Evolutionary conservation across 108 stramenopile genomes (phyloP), one percentile per base, ranked within the genome.

Genomic region (Nannochloropsis gaditana): DNA sequence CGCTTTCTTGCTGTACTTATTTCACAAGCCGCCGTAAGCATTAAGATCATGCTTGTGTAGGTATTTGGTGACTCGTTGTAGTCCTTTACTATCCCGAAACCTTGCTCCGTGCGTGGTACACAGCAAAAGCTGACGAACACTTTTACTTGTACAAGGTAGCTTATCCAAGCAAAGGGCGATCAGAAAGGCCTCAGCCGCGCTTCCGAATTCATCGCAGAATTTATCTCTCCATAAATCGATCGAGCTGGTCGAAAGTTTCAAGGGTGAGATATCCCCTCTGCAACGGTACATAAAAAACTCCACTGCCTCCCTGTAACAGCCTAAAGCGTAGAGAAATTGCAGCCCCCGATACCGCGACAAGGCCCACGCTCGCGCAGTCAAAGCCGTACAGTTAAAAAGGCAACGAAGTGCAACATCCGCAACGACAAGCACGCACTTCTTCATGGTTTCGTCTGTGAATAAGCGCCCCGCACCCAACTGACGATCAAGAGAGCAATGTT

Each of bases 271-370:
- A 73, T n/a, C 15, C 8, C 59, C 59, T n/a, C 19, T n/a, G n/a
- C 19, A n/a, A n/a, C n/a, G 19, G n/a, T 73, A 8, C 6, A 73
- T n/a, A 73, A 73, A 73, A n/a, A 73, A 73, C 15, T 15, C 59
- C 59, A 73, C 59, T n/a, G 59, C n/a, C 59, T 73, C 59, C 19
- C 59, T 15, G 59, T 73, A 73, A n/a, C 59, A 73, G 59, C 59
- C 59, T n/a, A 73, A 6, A 73, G 59, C 59, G 59, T n/a, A 73
- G 15, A 73, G 59, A 73, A 73, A 73, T n/a, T 73, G 59, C n/a
- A n/a, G 19, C 15, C 59, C 59, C 59, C 59, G n/a, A 73, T 73
- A 73, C 59, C 59, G 59, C 59, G 59, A 6, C 2, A 4, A n/a
- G n/a, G 4, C 8, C 59, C 59, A 73, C 8, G 59, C 59, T n/a